Evolutionary conservation across 2,329 filamentous ascomycete genomes (phyloP).

Genomic region (Paecilomyces sp.): DNA sequence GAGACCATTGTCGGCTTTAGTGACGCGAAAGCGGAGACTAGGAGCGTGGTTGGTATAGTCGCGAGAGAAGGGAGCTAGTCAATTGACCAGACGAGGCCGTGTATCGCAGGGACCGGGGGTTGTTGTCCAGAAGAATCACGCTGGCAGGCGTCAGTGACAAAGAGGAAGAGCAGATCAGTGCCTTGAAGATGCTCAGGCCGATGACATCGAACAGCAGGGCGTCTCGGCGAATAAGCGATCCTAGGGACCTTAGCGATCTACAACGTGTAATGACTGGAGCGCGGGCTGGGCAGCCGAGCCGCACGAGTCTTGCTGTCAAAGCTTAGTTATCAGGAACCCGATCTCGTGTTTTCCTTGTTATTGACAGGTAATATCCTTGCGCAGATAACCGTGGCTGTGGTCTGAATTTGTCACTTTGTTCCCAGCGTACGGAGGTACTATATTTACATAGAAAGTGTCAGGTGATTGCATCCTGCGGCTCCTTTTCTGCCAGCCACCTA

Average conservation of each 20-base stretch:
- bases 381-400: background rate
- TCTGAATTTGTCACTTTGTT: background rate
- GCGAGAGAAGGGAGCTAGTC: background rate
- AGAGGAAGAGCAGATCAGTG: background rate
- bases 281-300: background rate
- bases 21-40: constrained; percentile 3
- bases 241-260: background rate
- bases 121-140: background rate
- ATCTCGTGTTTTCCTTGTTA: background rate
- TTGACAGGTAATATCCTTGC: background rate
- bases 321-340: background rate
- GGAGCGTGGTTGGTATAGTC: constrained; percentile 1
- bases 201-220: background rate
- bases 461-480: background rate
- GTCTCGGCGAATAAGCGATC: background rate
- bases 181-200: background rate
- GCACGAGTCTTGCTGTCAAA: background rate
- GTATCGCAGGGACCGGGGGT: background rate
- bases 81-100: background rate
- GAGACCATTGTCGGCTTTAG: constrained; percentile 2
- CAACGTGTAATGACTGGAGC: background rate
- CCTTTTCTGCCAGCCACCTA: too few relatives aligned
- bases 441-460: background rate
- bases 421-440: background rate
- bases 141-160: background rate